Conservation (phyloP, 805 yeast species). For the Pichia scutulata region DNA sequence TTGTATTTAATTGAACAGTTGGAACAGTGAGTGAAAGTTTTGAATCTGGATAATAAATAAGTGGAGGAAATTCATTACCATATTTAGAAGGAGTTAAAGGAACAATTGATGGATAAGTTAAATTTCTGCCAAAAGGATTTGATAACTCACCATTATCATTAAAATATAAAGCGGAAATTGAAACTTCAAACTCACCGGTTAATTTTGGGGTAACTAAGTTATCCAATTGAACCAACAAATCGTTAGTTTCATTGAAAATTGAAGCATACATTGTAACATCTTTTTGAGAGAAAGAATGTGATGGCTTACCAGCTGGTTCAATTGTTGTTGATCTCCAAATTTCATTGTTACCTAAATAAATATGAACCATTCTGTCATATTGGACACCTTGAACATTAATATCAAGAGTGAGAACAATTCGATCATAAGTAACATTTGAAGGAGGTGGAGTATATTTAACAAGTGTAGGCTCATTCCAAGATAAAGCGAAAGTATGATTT, state of each 20-base stretch:
- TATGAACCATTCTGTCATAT: constrained; percentile 57
- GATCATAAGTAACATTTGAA: constrained; percentile 36
- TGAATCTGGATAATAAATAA: constrained; percentile 38
- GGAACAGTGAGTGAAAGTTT: constrained; percentile 36
- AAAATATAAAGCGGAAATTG: constrained; percentile 46
- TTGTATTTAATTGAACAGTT: constrained; percentile 43
- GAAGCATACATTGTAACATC: constrained; percentile 53
- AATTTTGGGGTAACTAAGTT: constrained; percentile 48
- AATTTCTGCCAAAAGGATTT: neutral
- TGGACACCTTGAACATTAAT: constrained; percentile 53
- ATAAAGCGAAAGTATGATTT: constrained; percentile 44
- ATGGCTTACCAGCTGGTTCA: constrained; percentile 54
- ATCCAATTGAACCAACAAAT: constrained; percentile 53
- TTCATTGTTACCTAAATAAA: constrained; percentile 54
- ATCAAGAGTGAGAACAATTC: constrained; percentile 45
- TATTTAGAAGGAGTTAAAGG: constrained; percentile 28
- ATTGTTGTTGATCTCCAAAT: constrained; percentile 83
- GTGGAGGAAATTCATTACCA: constrained; percentile 31
- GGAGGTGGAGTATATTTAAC: constrained; percentile 38
- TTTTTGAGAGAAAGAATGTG: constrained; percentile 45
- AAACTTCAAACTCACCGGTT: constrained; percentile 54
- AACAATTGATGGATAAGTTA: constrained; percentile 19
- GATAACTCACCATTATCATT: constrained; percentile 17
- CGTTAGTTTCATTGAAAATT: constrained; percentile 38
- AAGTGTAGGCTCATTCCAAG: constrained; percentile 52